These are phyloP conservation scores for Phaeophleospora eucalypticola DNA, from an alignment of 2,329 filamentous ascomycete genomes.

Conservation along the genomic window DNA sequence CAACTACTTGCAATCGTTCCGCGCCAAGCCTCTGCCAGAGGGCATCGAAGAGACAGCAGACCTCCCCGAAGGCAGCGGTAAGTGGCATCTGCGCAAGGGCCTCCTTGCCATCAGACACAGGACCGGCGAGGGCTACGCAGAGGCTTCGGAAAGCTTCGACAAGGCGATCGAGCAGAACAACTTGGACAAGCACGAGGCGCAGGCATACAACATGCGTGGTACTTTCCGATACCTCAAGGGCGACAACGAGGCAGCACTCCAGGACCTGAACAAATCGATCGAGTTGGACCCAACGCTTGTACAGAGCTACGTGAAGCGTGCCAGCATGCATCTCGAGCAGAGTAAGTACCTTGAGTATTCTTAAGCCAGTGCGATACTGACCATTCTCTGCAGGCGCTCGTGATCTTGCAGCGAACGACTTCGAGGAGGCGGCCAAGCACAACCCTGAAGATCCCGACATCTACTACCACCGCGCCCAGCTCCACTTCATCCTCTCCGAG, in stretches of 20 bases:
- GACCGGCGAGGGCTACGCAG: conserved; percentile 86
- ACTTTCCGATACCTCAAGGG: conserved; percentile 93
- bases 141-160: conserved; percentile 80
- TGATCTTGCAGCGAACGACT: conserved; percentile 82
- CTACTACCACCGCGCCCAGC: conserved; percentile 97
- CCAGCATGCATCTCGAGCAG: conserved; percentile 94
- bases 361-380: conserved; percentile 32
- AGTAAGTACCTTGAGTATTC: conserved; percentile 62
- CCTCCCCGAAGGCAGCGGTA: conserved; percentile 70
- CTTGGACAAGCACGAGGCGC: conserved; percentile 76
- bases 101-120: conserved; percentile 76
- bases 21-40: conserved; percentile 70
- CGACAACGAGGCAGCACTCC: conserved; percentile 75
- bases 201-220: conserved; percentile 93
- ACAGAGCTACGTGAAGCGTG: conserved; percentile 97
- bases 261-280: conserved; percentile 87
- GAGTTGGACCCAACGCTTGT: conserved; percentile 83
- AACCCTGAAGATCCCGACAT: conserved; percentile 91
- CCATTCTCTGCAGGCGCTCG: conserved; percentile 60
- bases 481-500: conserved; percentile 95
- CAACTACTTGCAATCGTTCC: conserved; percentile 99
- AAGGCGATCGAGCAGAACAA: conserved; percentile 79
- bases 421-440: conserved; percentile 77
- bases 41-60: conserved; percentile 81
- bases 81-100: conserved; percentile 80